phyloP scores from a whole-genome alignment of 176 grass and related monocot genomes.

The Oryza punctata region DNA sequence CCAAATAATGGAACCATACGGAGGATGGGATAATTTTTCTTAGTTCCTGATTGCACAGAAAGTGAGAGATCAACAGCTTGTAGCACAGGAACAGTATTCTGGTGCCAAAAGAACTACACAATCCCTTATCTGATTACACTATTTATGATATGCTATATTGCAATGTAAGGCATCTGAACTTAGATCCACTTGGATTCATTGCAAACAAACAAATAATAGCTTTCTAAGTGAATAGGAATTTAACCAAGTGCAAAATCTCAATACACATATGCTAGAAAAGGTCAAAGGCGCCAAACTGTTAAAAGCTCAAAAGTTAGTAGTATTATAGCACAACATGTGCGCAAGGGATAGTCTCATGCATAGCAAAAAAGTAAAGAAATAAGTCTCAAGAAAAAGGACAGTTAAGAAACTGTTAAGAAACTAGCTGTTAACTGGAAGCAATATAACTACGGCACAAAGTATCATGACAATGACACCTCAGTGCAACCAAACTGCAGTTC shows the following conservation, averaged over 20 bases:
- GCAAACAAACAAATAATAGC: background rate
- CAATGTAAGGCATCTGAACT: background rate
- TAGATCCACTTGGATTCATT: slow-evolving; percentile 3
- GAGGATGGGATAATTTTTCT: slow-evolving; percentile 9
- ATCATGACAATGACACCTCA: background rate
- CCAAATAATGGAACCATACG: background rate
- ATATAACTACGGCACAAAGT: background rate
- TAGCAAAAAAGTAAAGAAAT: background rate
- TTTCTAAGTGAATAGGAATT: background rate
- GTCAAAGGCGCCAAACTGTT: background rate
- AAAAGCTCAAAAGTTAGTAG: slow-evolving; percentile 6
- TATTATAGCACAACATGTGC: background rate
- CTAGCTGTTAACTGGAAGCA: background rate
- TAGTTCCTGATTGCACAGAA: background rate
- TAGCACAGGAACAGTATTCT: background rate
- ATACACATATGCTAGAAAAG: background rate
- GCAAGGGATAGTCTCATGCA: background rate
- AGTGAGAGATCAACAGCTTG: background rate
- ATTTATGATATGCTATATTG: background rate
- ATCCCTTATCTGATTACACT: background rate
- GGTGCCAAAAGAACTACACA: background rate
- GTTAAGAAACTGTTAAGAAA: slow-evolving; percentile 6
- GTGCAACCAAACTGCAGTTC: background rate
- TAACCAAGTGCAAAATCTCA: background rate
- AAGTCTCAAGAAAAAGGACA: background rate